Evolutionary conservation across 2,329 filamentous ascomycete genomes (phyloP).

Genomic region (Fusarium gaditjirri): DNA sequence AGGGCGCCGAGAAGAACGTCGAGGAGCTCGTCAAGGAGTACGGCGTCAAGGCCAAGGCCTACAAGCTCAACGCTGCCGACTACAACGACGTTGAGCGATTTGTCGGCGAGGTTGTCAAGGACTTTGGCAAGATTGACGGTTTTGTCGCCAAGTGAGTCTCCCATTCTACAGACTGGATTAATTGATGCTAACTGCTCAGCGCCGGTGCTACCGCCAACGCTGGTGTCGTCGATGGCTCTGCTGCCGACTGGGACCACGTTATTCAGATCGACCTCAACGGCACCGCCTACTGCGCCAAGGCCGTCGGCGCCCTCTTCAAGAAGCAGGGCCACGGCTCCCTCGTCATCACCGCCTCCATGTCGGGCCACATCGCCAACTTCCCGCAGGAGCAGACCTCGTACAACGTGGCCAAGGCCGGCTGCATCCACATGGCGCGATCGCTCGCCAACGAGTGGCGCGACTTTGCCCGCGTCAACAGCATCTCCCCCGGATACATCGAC

Average conservation of each 20-base stretch:
- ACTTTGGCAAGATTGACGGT: conserved; percentile 79
- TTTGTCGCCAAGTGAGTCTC: conserved; percentile 77
- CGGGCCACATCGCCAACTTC: conserved; percentile 75
- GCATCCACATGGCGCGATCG: conserved; percentile 58
- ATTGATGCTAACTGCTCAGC: conserved; percentile 30
- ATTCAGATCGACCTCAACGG: conserved; percentile 72
- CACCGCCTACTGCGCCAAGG: conserved; percentile 74
- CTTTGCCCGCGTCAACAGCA: conserved; percentile 72
- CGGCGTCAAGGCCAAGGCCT: conserved; percentile 73
- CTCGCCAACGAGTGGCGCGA: conserved; percentile 74
- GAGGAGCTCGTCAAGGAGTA: conserved; percentile 72
- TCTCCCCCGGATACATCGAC: conserved; percentile 75
- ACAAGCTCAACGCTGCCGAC: conserved; percentile 68
- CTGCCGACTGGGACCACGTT: conserved; percentile 74
- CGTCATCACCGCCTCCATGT: conserved; percentile 77
- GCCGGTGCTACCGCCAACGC: conserved; percentile 75
- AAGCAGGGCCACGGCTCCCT: conserved; percentile 72
- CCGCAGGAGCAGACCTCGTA: conserved; percentile 76
- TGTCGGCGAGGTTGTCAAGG: conserved; percentile 72
- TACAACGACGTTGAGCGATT: conserved; percentile 62
- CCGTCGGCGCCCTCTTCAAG: conserved; percentile 72
- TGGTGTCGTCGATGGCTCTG: conserved; percentile 74
- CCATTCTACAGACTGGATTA: fast-evolving
- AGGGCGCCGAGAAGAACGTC: conserved; percentile 73
- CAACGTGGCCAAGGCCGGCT: conserved; percentile 71